Evolutionary conservation across 2,329 filamentous ascomycete species (phyloP), one percentile per base, ranked within the genome.

Genomic region (Apiospora rasikravindrae): DNA sequence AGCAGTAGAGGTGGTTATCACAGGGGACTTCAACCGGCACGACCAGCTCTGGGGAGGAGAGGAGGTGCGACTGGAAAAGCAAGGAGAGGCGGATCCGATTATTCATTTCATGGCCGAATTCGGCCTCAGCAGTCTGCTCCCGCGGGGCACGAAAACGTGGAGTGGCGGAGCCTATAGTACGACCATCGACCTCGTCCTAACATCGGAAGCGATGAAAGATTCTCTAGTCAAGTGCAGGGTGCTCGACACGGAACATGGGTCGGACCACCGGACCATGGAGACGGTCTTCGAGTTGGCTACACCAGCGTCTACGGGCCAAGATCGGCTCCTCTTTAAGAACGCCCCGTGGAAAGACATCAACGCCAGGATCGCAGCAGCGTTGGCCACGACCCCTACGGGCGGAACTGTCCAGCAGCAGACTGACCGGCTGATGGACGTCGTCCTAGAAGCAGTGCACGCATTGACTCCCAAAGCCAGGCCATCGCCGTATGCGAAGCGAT

Each of bases 71-170:
- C 74, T 82, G 79, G 69, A 75, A 26, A 78, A 79, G 70, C 74
- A 84, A 73, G 81, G 82, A n/a, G 79, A 83, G 76, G 81, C 77
- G 29, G 77, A 82, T 67, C 73, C 69, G 69, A 82, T 83, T 61
- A 79, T 83, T 67, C 74, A 82, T 69, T 74, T 83, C 4, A 83
- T 83, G 74, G 79, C 72, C 73, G 75, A 82, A 49, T 77, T 77
- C 72, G 71, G 69, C 57, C 77, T 84, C 3, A 71, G 71, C 29
- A 82, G 80, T 75, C 72, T 83, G 42, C 79, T 83, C 3, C 80
- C 77, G 51, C 69, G n/a, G 77, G 72, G 79, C 1, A 83, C 77
- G 42, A 83, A 82, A 73, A 83, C 76, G 73, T 82, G 74, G 80
- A 70, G 81, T 24, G 72, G 76, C 14, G 69, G 75, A 22, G 73